Conservation (phyloP, 106 monocot species). For the Allium fistulosum region DNA sequence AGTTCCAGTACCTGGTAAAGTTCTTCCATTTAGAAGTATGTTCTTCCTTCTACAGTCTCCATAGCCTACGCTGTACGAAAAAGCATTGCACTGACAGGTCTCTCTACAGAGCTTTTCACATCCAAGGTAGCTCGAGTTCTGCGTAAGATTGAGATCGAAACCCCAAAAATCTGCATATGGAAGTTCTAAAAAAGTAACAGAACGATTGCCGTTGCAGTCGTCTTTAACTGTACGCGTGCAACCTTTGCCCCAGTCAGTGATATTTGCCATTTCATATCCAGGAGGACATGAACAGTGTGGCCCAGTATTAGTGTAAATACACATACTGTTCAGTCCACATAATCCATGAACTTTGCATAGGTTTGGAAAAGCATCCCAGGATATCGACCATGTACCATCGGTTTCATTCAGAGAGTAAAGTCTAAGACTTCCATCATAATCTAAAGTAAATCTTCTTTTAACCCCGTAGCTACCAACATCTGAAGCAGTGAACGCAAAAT, state of each 20-base stretch:
- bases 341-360: constrained; percentile 35
- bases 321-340: constrained; percentile 55
- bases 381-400: constrained; percentile 21
- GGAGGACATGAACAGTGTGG: constrained; percentile 37
- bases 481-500: constrained; percentile 14
- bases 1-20: constrained; percentile 1
- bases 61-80: constrained; percentile 19
- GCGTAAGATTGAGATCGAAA: constrained; percentile 25
- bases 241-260: constrained; percentile 45
- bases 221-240: constrained; percentile 30
- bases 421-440: constrained; percentile 56
- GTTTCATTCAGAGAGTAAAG: constrained; percentile 33
- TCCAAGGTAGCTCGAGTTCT: not conserved
- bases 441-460: constrained; percentile 38
- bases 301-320: constrained; percentile 13
- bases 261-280: constrained; percentile 27
- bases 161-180: constrained; percentile 37
- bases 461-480: constrained; percentile 16
- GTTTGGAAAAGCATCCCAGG: constrained; percentile 25
- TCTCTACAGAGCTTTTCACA: constrained; percentile 32
- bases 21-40: constrained; percentile 34
- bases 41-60: constrained; percentile 46
- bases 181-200: constrained; percentile 17
- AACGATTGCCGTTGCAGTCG: constrained; percentile 4
- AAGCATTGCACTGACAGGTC: constrained; percentile 22